These are phyloP conservation scores for Xylariales sp. DNA, from an alignment of 2,329 filamentous ascomycete species.

Conservation along the genomic window DNA sequence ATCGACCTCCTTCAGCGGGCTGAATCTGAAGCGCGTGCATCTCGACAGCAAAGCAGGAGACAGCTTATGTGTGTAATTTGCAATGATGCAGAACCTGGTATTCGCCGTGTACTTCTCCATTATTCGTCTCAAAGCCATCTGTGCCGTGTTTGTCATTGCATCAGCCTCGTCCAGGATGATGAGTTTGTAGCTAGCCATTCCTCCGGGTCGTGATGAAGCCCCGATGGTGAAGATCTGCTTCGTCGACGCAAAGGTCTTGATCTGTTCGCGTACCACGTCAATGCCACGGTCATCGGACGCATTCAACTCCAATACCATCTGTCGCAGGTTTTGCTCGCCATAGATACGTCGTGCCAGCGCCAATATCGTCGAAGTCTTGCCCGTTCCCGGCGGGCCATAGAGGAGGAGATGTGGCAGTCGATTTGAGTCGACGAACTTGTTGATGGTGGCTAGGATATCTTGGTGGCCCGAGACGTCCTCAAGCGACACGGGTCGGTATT, in stretches of 20 bases:
- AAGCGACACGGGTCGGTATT: constrained; percentile 85
- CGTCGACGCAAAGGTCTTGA: constrained; percentile 97
- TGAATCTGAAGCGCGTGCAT: constrained; percentile 94
- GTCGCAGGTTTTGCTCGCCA: constrained; percentile 83
- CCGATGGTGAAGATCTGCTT: constrained; percentile 86
- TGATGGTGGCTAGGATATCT: constrained; percentile 95
- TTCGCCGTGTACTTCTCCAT: constrained; percentile 99
- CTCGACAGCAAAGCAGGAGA: constrained; percentile 87
- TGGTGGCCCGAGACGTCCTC: constrained; percentile 94
- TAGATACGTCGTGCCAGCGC: constrained; percentile 93
- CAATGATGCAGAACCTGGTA: constrained; percentile 96
- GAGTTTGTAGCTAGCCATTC: constrained; percentile 79
- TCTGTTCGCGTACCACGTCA: constrained; percentile 96
- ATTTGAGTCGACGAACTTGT: constrained; percentile 94
- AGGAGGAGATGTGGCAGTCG: constrained; percentile 91
- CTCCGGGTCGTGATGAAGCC: constrained; percentile 39
- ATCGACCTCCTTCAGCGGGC: constrained; percentile 82
- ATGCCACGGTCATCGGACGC: constrained; percentile 96
- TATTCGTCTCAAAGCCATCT: constrained; percentile 93
- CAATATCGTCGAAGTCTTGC: constrained; percentile 95
- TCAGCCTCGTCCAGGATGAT: constrained; percentile 99
- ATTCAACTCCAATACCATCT: constrained; percentile 98
- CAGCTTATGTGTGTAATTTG: constrained; percentile 98
- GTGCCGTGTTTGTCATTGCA: constrained; percentile 97
- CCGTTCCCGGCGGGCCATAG: constrained; percentile 93